phyloP scores from a whole-genome alignment of 768 basidiomycete species.

The Suillus fuscotomentosus region DNA sequence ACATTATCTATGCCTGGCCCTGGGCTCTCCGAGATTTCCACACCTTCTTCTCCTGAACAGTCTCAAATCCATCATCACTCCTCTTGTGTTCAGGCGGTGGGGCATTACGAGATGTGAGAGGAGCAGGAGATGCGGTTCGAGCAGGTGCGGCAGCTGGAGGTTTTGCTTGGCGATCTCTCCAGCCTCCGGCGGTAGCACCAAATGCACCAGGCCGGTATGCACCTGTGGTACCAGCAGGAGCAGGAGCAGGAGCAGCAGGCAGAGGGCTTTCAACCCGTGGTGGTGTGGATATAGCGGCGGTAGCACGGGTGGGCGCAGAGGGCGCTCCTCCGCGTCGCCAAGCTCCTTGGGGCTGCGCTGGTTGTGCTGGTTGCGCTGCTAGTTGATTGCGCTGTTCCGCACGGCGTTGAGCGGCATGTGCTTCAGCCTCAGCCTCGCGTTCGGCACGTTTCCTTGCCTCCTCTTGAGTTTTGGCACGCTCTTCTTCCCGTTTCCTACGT shows the following conservation, averaged over 20 bases:
- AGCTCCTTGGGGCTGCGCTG: conserved; percentile 11
- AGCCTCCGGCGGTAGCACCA: conserved; percentile 41
- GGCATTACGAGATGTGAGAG: conserved; percentile 9
- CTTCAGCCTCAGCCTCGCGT: conserved; percentile 71
- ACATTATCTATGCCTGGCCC: conserved; percentile 1
- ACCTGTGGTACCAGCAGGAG: conserved; percentile 29
- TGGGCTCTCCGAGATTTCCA: conserved; percentile 23
- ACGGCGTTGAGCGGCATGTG: conserved; percentile 40
- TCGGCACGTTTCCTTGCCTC: conserved; percentile 57
- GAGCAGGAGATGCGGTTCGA: conserved; percentile 27
- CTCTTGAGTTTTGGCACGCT: conserved; percentile 52
- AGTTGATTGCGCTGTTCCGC: conserved; percentile 32
- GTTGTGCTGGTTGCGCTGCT: conserved; percentile 26
- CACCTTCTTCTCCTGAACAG: conserved; percentile 37
- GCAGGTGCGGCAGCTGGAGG: conserved; percentile 31
- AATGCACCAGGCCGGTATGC: conserved; percentile 47
- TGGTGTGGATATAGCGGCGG: conserved; percentile 32
- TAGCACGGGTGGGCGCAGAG: conserved; percentile 22
- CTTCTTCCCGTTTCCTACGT: conserved; percentile 53
- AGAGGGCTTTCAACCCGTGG: conserved; percentile 58
- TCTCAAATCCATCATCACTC: conserved; percentile 74
- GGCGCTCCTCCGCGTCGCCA: conserved; percentile 21
- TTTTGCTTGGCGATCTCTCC: conserved; percentile 59
- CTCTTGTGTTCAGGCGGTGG: conserved; percentile 40
- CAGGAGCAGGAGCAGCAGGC: conserved; percentile 22